Evolutionary conservation across 83 land plant genomes (phyloP).

Genomic region (Diphasiastrum complanatum): DNA sequence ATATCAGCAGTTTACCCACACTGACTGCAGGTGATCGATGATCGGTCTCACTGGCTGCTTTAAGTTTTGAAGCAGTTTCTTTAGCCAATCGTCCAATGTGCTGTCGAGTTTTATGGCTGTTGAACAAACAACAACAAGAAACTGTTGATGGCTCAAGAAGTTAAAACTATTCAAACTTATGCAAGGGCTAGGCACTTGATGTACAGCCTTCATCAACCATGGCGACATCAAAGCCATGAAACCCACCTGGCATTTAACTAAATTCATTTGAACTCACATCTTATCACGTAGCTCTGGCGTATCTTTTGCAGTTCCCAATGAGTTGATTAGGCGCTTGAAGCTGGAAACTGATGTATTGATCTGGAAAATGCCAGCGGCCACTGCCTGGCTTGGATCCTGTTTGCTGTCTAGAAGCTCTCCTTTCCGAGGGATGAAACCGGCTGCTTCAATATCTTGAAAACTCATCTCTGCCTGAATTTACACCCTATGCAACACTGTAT

Average conservation of each 20-base stretch:
- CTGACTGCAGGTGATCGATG: neutral
- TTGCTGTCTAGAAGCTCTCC: too few relatives aligned
- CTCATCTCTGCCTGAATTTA: too few relatives aligned
- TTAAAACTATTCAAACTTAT: too few relatives aligned
- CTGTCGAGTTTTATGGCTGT: conserved; percentile 16
- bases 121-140: too few relatives aligned
- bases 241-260: too few relatives aligned
- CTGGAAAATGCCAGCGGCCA: conserved; percentile 53
- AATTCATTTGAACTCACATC: conserved; percentile 28
- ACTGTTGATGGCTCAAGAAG: too few relatives aligned
- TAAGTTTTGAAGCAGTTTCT: conserved; percentile 19
- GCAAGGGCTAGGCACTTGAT: too few relatives aligned
- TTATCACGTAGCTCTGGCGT: conserved; percentile 53
- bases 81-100: conserved; percentile 11
- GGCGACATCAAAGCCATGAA: too few relatives aligned
- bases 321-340: conserved; percentile 42
- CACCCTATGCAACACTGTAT: too few relatives aligned
- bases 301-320: conserved; percentile 51
- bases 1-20: neutral
- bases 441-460: too few relatives aligned
- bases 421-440: too few relatives aligned
- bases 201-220: too few relatives aligned
- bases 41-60: conserved; percentile 16
- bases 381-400: conserved; percentile 39
- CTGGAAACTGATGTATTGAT: conserved; percentile 48